Percentiles rank a stretch among this genome's conserved stretches.
These are phyloP conservation scores for Aspergillus persii DNA, from an alignment of 2,329 filamentous ascomycete species.

Conservation along the genomic window DNA sequence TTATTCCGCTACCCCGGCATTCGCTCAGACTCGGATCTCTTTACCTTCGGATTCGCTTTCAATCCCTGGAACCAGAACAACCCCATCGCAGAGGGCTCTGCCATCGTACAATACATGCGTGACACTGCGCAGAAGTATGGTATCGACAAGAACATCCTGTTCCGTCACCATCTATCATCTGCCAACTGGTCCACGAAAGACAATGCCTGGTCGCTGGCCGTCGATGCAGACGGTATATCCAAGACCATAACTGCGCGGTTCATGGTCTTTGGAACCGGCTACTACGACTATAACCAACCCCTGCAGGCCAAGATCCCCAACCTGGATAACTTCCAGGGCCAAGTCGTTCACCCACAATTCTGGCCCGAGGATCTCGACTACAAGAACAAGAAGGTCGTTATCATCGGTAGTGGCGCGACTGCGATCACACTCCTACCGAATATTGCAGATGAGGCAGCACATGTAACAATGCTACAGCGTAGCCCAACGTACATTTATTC, in stretches of 20 bases:
- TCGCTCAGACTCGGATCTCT: not conserved
- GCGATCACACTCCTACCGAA: slow-evolving; percentile 71
- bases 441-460: slow-evolving; percentile 60
- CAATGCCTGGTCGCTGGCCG: not conserved
- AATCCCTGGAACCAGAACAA: not conserved
- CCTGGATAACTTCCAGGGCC: slow-evolving; percentile 61
- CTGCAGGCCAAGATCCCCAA: slow-evolving; percentile 61
- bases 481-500: slow-evolving; percentile 67
- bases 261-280: not conserved
- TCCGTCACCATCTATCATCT: no score
- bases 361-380: slow-evolving; percentile 69
- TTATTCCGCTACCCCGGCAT: not conserved
- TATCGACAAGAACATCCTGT: not conserved
- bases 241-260: not conserved
- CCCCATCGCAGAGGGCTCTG: not conserved
- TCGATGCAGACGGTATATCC: not conserved
- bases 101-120: not conserved
- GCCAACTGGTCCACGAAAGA: no score
- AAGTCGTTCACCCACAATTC: slow-evolving; percentile 66
- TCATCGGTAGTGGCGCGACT: slow-evolving; percentile 75
- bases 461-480: slow-evolving; percentile 74
- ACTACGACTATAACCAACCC: slow-evolving; percentile 59
- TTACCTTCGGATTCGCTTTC: not conserved
- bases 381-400: slow-evolving; percentile 61
- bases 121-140: not conserved